These are phyloP conservation scores for Populus hybrid DNA, from an alignment of 441 rosid species.

Conservation along the genomic window DNA sequence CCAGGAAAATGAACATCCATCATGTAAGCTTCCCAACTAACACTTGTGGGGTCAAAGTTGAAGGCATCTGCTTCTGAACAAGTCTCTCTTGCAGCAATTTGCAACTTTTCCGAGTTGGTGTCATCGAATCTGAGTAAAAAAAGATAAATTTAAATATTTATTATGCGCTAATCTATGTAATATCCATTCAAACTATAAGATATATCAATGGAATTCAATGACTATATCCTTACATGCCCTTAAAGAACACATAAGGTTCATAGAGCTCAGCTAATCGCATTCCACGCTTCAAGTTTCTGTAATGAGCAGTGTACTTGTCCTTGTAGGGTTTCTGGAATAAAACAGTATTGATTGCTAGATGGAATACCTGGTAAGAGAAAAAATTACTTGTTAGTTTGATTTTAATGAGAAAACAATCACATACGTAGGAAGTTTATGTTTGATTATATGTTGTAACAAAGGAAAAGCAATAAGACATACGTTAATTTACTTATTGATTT, in stretches of 20 bases:
- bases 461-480: no score
- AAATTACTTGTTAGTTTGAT: not conserved
- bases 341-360: not conserved
- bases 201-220: not conserved
- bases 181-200: not conserved
- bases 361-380: constrained; percentile 3
- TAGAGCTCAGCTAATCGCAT: constrained; percentile 44
- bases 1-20: not conserved
- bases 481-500: no score
- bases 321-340: constrained; percentile 38
- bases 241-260: constrained; percentile 44
- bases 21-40: not conserved
- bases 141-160: not conserved
- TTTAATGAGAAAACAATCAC: not conserved
- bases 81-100: not conserved
- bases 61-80: not conserved
- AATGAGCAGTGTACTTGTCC: constrained; percentile 26
- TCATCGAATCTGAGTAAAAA: constrained; percentile 28
- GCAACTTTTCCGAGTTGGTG: not conserved
- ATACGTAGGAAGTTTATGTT: no score
- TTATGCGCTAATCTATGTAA: no score
- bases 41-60: not conserved
- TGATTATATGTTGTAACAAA: no score
- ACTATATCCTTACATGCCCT: constrained; percentile 14
- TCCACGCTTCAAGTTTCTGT: constrained; percentile 39